These are phyloP conservation scores for Cyclanthera cordifolia DNA, from an alignment of 306 rosid genomes.

Conservation along the genomic window DNA sequence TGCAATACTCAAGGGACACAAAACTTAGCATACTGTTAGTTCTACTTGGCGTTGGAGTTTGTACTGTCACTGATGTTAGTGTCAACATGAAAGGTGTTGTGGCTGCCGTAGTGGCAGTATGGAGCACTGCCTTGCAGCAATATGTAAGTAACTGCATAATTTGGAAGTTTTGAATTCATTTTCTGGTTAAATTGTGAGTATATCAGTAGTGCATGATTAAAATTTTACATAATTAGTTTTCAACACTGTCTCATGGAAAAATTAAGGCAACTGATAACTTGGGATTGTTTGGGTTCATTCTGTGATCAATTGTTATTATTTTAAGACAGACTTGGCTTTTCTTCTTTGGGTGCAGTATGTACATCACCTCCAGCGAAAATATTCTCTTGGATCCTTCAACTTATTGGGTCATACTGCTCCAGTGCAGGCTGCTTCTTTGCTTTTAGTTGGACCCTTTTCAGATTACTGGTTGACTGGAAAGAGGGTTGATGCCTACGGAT, in stretches of 20 bases:
- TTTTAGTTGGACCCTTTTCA: slow-evolving; percentile 54
- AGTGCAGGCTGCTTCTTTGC: slow-evolving; percentile 68
- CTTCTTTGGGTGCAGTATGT: slow-evolving; percentile 52
- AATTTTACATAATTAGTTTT: neutral
- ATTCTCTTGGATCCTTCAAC: slow-evolving; percentile 75
- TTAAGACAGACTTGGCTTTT: neutral
- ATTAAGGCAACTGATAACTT: neutral
- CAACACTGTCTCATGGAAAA: neutral
- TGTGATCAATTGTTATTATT: neutral
- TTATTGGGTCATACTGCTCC: slow-evolving; percentile 93
- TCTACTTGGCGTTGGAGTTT: slow-evolving; percentile 76
- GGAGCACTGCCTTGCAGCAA: slow-evolving; percentile 78
- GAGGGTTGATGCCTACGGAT: slow-evolving; percentile 52
- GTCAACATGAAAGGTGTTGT: slow-evolving; percentile 57
- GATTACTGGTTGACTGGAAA: slow-evolving; percentile 75
- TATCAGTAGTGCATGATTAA: neutral
- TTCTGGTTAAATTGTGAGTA: neutral
- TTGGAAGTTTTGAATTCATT: neutral
- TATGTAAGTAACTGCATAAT: slow-evolving; percentile 38
- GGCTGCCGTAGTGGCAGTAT: slow-evolving; percentile 66
- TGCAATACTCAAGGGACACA: slow-evolving; percentile 76
- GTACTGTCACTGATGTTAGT: slow-evolving; percentile 83
- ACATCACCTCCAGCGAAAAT: slow-evolving; percentile 79
- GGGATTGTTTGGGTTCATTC: too few species aligned
- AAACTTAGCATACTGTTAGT: slow-evolving; percentile 62